These are phyloP conservation scores for Beauveria sp. DNA, from an alignment of 2,329 filamentous ascomycete species.

Conservation along the genomic window DNA sequence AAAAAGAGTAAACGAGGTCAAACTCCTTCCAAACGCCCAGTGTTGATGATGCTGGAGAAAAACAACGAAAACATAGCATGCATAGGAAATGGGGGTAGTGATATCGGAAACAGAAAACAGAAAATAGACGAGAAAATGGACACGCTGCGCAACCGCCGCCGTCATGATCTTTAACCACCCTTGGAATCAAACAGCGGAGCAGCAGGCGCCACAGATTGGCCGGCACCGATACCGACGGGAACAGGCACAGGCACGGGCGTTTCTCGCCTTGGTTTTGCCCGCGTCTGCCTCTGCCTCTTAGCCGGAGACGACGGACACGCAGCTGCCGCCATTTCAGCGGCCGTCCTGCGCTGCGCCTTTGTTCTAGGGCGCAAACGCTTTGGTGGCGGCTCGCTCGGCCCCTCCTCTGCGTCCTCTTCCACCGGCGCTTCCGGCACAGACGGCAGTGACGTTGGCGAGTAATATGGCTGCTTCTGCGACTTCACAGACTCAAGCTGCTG, in stretches of 20 bases:
- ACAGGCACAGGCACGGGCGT: not conserved
- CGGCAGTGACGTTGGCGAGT: not conserved
- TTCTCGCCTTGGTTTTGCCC: not conserved
- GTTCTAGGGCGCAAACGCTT: constrained; percentile 1
- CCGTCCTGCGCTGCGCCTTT: not conserved
- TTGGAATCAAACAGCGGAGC: not conserved
- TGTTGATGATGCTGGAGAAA: not conserved
- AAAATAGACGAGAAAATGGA: not conserved
- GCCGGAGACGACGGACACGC: not conserved
- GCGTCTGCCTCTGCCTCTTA: not conserved
- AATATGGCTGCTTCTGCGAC: not conserved
- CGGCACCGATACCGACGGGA: not conserved
- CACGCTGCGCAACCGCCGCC: not conserved
- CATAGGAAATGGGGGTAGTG: not conserved
- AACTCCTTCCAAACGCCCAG: not conserved
- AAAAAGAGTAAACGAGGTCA: not conserved
- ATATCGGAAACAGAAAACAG: not conserved
- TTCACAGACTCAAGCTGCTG: not conserved
- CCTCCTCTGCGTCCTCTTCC: not conserved
- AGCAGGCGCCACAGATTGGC: not conserved
- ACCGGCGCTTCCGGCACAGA: not conserved
- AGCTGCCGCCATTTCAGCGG: no score
- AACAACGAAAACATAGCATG: not conserved
- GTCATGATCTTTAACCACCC: not conserved
- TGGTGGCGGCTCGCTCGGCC: not conserved